Conservation (phyloP, 345 rosid genomes). For the Rubroshorea leprosula region DNA sequence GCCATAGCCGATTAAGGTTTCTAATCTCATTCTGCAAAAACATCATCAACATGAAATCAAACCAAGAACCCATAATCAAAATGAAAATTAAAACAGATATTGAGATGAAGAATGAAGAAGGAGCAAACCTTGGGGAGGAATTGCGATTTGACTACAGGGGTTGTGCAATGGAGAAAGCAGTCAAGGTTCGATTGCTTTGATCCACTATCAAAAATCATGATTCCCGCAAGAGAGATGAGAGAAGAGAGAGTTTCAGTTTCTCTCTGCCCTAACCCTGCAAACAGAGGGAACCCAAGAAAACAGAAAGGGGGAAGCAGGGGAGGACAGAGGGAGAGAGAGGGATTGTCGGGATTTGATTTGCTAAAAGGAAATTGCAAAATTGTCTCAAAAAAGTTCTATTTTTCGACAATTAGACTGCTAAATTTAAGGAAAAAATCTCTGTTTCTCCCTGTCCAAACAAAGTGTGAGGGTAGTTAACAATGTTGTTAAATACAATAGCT, state of each 20-base stretch:
- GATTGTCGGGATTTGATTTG: constrained; percentile 39
- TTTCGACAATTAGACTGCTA: constrained; percentile 61
- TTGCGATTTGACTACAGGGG: constrained; percentile 76
- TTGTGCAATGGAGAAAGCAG: constrained; percentile 71
- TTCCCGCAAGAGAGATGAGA: constrained; percentile 21
- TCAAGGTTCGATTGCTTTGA: constrained; percentile 77
- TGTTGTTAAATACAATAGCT: constrained; percentile 17
- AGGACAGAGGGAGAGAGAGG: constrained; percentile 32
- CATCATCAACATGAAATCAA: not conserved
- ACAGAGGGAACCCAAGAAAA: constrained; percentile 19
- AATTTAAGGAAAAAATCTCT: constrained; percentile 31
- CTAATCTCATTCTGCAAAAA: constrained; percentile 68
- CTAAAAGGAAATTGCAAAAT: constrained; percentile 20
- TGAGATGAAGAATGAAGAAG: not conserved
- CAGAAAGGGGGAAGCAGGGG: constrained; percentile 10
- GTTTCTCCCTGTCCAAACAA: constrained; percentile 13
- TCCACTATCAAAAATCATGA: constrained; percentile 63
- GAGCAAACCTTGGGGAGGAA: constrained; percentile 69
- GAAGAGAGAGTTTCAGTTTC: constrained; percentile 16
- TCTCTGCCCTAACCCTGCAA: constrained; percentile 29
- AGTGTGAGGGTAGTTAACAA: constrained; percentile 15
- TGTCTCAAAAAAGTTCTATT: constrained; percentile 30
- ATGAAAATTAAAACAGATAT: not conserved
- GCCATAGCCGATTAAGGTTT: constrained; percentile 83
- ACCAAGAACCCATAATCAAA: not conserved